Conservation (phyloP, 2,329 filamentous ascomycete species). For the Helotiales sp. region DNA sequence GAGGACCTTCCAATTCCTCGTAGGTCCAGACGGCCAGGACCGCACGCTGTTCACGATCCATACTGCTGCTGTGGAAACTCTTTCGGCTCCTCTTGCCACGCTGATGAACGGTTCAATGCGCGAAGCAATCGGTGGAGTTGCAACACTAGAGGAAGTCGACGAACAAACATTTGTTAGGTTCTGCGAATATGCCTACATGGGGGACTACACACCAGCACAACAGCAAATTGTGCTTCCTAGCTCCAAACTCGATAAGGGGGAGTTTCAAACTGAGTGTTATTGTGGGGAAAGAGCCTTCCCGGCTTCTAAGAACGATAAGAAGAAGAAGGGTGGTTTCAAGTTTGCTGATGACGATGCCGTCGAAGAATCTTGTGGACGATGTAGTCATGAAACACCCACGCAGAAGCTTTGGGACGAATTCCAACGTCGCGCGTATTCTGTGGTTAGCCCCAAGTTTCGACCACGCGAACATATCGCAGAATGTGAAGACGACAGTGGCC, state of each 20-base stretch:
- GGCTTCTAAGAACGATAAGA: constrained; percentile 10
- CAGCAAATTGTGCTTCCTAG: not conserved
- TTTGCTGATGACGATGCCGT: not conserved
- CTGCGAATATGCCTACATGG: constrained; percentile 25
- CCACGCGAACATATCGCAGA: constrained; percentile 8
- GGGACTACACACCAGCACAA: constrained; percentile 22
- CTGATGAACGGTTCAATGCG: constrained; percentile 24
- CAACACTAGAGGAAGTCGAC: constrained; percentile 23
- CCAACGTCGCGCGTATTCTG: constrained; percentile 1
- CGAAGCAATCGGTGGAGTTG: constrained; percentile 16
- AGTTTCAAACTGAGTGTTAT: not conserved
- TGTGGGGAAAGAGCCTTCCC: not conserved
- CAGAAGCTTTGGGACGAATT: constrained; percentile 16
- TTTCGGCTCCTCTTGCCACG: constrained; percentile 17
- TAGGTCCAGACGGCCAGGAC: constrained; percentile 2
- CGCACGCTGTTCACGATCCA: constrained; percentile 20
- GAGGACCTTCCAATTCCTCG: constrained; percentile 10
- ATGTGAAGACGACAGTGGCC: constrained; percentile 1
- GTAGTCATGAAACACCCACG: not conserved
- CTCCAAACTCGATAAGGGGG: not conserved
- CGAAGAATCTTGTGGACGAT: not conserved
- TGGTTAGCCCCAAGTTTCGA: constrained; percentile 10
- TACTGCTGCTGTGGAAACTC: constrained; percentile 16
- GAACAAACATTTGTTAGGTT: constrained; percentile 25
- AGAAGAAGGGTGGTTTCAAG: constrained; percentile 3